These are phyloP conservation scores for Wallemia hederae DNA, from an alignment of 1,284 basidiomycete species.

Conservation along the genomic window DNA sequence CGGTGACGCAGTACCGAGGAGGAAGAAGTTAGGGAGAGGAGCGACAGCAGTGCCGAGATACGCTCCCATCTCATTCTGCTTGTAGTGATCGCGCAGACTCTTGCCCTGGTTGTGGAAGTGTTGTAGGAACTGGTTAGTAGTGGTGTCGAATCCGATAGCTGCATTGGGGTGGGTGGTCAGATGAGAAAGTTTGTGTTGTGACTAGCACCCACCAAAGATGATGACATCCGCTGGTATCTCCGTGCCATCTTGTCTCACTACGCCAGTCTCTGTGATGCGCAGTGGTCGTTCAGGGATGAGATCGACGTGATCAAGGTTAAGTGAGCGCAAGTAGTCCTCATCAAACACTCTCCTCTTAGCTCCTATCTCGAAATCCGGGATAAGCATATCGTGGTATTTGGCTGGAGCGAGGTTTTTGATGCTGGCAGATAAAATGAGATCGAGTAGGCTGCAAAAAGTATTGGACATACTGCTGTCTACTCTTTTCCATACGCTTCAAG, in stretches of 20 bases:
- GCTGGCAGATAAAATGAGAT: neutral
- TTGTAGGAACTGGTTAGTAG: neutral
- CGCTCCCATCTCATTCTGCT: neutral
- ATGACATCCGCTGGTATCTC: neutral
- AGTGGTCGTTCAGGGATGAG: neutral
- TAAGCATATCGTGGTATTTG: neutral
- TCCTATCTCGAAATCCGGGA: neutral
- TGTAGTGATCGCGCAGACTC: neutral
- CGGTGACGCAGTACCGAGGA: neutral
- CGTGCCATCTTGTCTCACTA: neutral
- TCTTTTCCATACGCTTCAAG: neutral
- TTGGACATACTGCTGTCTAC: neutral
- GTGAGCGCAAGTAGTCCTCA: neutral
- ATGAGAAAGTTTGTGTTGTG: neutral
- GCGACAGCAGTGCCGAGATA: neutral
- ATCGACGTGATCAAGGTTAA: neutral
- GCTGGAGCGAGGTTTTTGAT: neutral
- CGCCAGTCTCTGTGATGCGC: neutral
- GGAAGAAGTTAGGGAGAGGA: neutral
- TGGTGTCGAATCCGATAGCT: slow-evolving; percentile 1
- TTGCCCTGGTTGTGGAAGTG: neutral
- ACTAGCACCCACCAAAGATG: neutral
- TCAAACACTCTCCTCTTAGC: neutral
- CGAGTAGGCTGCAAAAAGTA: neutral
- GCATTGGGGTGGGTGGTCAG: too few relatives aligned